Evolutionary conservation across 345 rosid species (phyloP), one percentile per base, ranked within the genome.

Genomic region (Excoecaria agallocha): DNA sequence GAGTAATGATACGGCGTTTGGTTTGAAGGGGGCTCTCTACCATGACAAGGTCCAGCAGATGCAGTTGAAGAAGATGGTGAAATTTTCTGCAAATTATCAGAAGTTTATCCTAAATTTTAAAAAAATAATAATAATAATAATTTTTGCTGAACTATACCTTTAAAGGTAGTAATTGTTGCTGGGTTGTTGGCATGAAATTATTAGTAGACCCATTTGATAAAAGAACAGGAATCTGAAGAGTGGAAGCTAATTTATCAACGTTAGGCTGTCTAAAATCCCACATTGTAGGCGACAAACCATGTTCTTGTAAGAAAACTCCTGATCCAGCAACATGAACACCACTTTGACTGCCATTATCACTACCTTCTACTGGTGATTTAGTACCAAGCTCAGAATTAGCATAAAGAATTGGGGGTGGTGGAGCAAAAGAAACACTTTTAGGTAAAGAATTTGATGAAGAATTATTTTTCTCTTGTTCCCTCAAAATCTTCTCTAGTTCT

Each of bases 401-500:
- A 19, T 61, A 72, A 64, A 74, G 38, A 8, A 73, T 22, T 22
- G 76, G 20, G 0, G 22, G 16, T 12, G 35, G 11, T 20, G 76
- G 68, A 30, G 54, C 55, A 38, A 75, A 71, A 3, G 71, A 1
- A 62, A 61, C 62, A 43, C 46, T 64, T 69, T 45, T 71, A 16
- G 78, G 58, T 3, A 56, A 61, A 43, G 37, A 12, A 54, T 64
- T 64, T 17, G 77, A 55, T 17, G 19, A 3, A 37, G 51, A 52
- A 52, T 66, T 66, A 20, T 6, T 74, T 19, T 70, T 76, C 68
- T 89, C 86, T 75, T 89, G 91, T 74, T 87, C 90, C 13, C 89
- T 81, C 82, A 90, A 82, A 58, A 91, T 89, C 89, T 89, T 91
- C 78, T 91, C 96, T 17, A 91, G 84, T 62, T 91, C 96, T 0